Percentiles rank a stretch among this genome's conserved stretches.
phyloP scores from a whole-genome alignment of 164 flowering plant species.

The Magnolia officinalis region DNA sequence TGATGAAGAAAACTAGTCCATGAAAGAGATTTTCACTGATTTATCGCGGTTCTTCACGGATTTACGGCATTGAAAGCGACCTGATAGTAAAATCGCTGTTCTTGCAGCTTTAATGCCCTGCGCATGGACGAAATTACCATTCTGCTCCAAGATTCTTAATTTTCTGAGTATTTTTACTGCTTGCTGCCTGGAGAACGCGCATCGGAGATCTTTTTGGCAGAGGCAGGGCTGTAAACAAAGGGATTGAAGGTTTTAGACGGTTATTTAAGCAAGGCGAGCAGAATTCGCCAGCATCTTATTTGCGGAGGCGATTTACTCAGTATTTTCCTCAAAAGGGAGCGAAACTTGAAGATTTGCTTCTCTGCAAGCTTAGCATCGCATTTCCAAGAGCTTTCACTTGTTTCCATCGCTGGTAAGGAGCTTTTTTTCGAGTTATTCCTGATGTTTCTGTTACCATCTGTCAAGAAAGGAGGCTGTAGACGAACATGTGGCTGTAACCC shows the following conservation, averaged over 20 bases:
- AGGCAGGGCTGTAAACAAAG: neutral
- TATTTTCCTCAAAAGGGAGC: neutral
- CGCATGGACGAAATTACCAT: neutral
- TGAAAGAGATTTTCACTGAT: neutral
- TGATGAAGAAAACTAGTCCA: neutral
- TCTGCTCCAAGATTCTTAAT: neutral
- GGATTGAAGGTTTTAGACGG: neutral
- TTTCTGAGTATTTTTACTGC: neutral
- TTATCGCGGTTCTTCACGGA: neutral
- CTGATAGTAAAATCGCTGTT: neutral
- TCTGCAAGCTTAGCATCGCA: neutral
- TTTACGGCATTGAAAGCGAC: neutral
- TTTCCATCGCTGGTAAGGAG: neutral
- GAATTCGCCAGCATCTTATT: neutral
- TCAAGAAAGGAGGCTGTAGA: neutral
- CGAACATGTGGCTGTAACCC: constrained; percentile 4
- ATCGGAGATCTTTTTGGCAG: neutral
- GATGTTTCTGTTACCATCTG: neutral
- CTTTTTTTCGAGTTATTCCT: too few species aligned
- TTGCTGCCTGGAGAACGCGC: neutral
- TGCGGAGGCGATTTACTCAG: neutral
- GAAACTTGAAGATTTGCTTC: neutral
- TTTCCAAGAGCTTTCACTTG: neutral
- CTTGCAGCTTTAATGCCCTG: neutral
- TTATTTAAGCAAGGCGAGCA: neutral